Base-by-base conservation (phyloP, 176 grass and related monocot genomes). In the Microstegium vimineum region DNA sequence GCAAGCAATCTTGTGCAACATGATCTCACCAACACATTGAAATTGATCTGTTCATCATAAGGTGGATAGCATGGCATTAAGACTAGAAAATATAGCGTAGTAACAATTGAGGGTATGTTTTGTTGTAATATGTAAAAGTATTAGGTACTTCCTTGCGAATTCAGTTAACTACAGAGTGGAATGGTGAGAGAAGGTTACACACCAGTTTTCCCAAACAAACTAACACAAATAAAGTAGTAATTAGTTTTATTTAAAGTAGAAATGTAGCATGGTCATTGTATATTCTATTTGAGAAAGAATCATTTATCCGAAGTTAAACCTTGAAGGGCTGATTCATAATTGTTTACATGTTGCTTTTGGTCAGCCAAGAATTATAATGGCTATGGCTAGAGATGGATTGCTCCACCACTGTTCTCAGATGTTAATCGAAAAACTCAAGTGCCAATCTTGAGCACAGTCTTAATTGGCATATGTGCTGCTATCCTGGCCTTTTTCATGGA, bases 281-380 rank as follows among this genome's bases (percentile, higher is more conserved):
- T 78, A 71, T 88, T 20, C 33, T 40, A 71, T 75, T 61, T 30
- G 22, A 69, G 3, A 15, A 88, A 79, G 7, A 34, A 45, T 61
- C 57, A 13, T 11, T 66, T 66, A 46, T 73, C 16, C 69, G 75
- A 75, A 69, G 30, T 62, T 75, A 61, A 31, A 74, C 30, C 32
- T 49, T 33, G 22, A 88, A 61, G 16, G 31, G 74, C 43, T 86
- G 10, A 67, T 62, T 81, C 57, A 18, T 40, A 72, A 37, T 66
- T 20, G 27, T 80, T 41, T 70, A 17, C 51, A 33, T 66, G 31
- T 78, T 84, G 9, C 63, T 73, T 88, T 87, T 79, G 65, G 22
- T 38, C 87, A 98, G 92, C 95, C 95, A 31, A 87, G 95, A 85
- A 98, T 98, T 61, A 86, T 92, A 67, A 93, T 98, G 95, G 95